Base-by-base conservation (phyloP, 2,329 filamentous ascomycete genomes). In the Talaromyces islandicus region DNA sequence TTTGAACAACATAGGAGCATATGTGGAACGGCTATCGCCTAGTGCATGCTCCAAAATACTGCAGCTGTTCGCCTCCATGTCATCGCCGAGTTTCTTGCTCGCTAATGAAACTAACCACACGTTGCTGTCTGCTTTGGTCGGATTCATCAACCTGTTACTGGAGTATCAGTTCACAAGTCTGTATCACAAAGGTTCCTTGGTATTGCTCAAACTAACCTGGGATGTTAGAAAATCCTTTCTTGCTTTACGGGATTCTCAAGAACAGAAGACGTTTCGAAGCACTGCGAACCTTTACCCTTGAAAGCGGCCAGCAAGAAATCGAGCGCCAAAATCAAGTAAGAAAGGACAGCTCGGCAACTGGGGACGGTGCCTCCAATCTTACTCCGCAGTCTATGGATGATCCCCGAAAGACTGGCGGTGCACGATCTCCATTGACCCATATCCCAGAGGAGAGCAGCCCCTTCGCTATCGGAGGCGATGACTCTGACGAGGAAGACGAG, bases 101-200 rank as follows among this genome's bases (percentile, higher is more conserved):
- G 91, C 91, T 7, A 97, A 96, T 67, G 94, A 99, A 61, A 89
- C 85, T 41, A 99, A 99, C 65, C 90, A 97, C 70, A 79, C 81
- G 32, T 83, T 97, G 4, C 80, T 99, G 7, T 84, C 86, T 54
- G 92, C 92, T 0, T 77, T 97, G 27, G 80, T 99, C 10, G 91
- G 97, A 70, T 92, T 91, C 0, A 87, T 97, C 69, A 96, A 94
- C 71, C 86, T 91, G 1, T 89, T 96, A 50, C 80, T 97, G 41
- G 94, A 97, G 75, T 90, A 97, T 71, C 88, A 96, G 69, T 94
- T 91, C 70, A 82, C 80, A 55, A 85, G 89, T 91, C 77, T 75
- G 86, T 74, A 4, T 9, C 14, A 17, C 7, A 29, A 30, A 54
- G 14, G 56, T 35, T 30, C 24, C 54, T 17, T 27, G 27, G 9